A percentile compares a stretch with the other conserved stretches of the same genome.
These are phyloP conservation scores for Penicillium polonicum DNA, from an alignment of 2,329 filamentous ascomycete genomes.

Conservation along the genomic window DNA sequence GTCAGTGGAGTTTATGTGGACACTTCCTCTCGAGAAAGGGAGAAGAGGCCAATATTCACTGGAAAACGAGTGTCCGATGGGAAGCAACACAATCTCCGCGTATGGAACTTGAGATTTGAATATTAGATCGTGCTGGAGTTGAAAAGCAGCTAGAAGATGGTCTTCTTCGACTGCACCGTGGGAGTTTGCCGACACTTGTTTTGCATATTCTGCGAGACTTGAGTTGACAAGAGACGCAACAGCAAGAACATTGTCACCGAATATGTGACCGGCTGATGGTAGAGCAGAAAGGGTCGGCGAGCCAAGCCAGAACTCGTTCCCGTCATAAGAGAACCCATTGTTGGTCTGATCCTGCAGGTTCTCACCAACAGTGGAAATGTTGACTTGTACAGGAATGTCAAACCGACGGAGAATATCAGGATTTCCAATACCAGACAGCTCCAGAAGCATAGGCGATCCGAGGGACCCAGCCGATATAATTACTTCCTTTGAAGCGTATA, in stretches of 20 bases:
- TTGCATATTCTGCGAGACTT: conserved; percentile 27
- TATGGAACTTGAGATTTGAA: conserved; percentile 27
- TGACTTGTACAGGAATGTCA: conserved; percentile 29
- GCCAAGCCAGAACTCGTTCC: conserved; percentile 19
- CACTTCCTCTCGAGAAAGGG: conserved; percentile 28
- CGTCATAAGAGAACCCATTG: conserved; percentile 20
- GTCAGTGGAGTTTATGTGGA: conserved; percentile 27
- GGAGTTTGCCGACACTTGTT: conserved; percentile 23
- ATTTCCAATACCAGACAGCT: conserved; percentile 60
- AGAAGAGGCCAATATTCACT: conserved; percentile 30
- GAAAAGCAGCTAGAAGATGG: conserved; percentile 25
- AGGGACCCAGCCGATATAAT: conserved; percentile 60
- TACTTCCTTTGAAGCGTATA: conserved; percentile 50
- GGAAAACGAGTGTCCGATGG: conserved; percentile 15
- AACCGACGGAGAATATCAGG: conserved; percentile 29
- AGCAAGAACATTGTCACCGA: conserved; percentile 18
- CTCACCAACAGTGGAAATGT: conserved; percentile 46
- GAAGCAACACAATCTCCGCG: conserved; percentile 26
- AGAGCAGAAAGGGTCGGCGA: conserved; percentile 23
- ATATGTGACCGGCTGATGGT: conserved; percentile 25
- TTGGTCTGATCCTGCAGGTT: conserved; percentile 50
- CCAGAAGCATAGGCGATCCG: conserved; percentile 56
- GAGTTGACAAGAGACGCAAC: conserved; percentile 22
- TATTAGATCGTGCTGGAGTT: conserved; percentile 28
- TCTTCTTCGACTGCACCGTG: conserved; percentile 25